A percentile compares a stretch with the other conserved stretches of the same genome.
phyloP scores from a whole-genome alignment of 2,329 filamentous ascomycete species.

The Fusarium floridanum region DNA sequence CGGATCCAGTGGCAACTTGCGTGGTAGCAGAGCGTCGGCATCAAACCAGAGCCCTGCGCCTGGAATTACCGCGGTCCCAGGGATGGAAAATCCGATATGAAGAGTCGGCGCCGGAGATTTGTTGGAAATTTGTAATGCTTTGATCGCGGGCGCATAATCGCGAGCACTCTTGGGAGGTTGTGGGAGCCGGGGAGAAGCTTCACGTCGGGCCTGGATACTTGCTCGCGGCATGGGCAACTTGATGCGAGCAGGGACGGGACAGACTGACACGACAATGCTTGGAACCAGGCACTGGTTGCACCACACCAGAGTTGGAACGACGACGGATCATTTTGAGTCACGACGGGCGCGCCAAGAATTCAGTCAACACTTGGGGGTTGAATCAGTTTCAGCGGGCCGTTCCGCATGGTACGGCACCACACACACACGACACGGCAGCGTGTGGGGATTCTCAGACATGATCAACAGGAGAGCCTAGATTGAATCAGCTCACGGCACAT shows the following conservation, averaged over 20 bases:
- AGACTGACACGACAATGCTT: background rate
- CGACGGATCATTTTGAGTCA: background rate
- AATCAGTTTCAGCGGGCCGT: constrained; percentile 41
- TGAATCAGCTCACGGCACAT: constrained; percentile 12
- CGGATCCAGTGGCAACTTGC: constrained; percentile 52
- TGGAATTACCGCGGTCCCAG: constrained; percentile 47
- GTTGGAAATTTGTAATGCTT: constrained; percentile 15
- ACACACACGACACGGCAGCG: background rate
- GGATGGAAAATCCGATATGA: constrained; percentile 62
- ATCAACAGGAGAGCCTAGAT: constrained; percentile 12
- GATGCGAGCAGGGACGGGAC: constrained; percentile 10
- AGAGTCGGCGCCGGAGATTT: background rate
- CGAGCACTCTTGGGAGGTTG: background rate
- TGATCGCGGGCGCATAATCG: background rate
- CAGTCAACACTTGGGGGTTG: constrained; percentile 4
- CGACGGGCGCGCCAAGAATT: constrained; percentile 12
- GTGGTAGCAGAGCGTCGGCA: constrained; percentile 48
- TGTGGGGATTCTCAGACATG: constrained; percentile 36
- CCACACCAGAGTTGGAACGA: background rate
- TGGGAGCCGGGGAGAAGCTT: background rate
- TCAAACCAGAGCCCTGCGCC: constrained; percentile 29
- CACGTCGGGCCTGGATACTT: background rate
- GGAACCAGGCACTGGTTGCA: background rate
- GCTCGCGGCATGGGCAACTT: constrained; percentile 6
- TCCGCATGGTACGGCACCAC: constrained; percentile 31